Evolutionary conservation across 768 basidiomycete species (phyloP).

Genomic region (Strobilomyces dryophilus): DNA sequence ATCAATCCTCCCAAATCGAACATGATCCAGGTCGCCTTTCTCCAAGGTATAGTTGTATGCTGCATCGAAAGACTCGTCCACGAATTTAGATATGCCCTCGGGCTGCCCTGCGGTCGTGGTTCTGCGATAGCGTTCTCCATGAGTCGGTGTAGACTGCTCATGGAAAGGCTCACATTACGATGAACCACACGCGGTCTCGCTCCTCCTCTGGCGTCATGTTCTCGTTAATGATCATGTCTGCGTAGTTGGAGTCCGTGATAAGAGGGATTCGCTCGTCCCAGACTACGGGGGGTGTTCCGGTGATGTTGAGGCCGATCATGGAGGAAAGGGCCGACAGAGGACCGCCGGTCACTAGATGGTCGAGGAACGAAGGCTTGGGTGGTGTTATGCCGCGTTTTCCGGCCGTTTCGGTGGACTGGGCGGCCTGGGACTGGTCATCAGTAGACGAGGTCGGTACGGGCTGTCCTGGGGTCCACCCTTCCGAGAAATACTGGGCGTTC

Average conservation of each 20-base stretch:
- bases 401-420: conserved; percentile 24
- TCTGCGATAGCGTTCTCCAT: conserved; percentile 31
- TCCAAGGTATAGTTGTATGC: conserved; percentile 62
- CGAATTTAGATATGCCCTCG: conserved; percentile 63
- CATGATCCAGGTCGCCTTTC: conserved; percentile 59
- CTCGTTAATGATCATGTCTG: conserved; percentile 70
- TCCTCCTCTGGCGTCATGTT: conserved; percentile 59
- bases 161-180: conserved; percentile 59
- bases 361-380: conserved; percentile 24
- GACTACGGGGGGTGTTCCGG: conserved; percentile 39
- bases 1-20: conserved; percentile 84
- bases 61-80: conserved; percentile 72
- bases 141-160: neutral
- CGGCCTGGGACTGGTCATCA: conserved; percentile 14
- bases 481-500: conserved; percentile 71
- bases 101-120: conserved; percentile 54
- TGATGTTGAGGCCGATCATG: conserved; percentile 67
- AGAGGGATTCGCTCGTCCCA: conserved; percentile 78
- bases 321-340: conserved; percentile 54
- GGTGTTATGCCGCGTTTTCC: conserved; percentile 16
- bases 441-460: conserved; percentile 33
- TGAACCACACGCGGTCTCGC: conserved; percentile 67
- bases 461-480: conserved; percentile 80
- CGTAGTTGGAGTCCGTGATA: conserved; percentile 80
- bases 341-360: conserved; percentile 43